These are phyloP conservation scores for Apiospora koreana DNA, from an alignment of 2,329 filamentous ascomycete species.

Conservation along the genomic window DNA sequence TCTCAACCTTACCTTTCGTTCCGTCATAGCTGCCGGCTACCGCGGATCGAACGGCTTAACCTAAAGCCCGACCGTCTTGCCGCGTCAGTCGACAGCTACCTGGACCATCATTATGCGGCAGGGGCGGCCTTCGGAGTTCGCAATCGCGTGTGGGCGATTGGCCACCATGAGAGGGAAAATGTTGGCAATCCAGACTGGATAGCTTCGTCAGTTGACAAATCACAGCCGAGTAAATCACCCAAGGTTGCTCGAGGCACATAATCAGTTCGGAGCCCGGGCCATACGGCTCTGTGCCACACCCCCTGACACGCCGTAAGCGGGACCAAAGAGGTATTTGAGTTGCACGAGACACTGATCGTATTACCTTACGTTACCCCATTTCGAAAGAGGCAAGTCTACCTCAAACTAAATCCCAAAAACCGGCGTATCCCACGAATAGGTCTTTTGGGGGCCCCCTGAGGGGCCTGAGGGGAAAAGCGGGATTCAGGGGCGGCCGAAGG, in stretches of 20 bases:
- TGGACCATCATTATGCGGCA: not conserved
- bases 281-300: slow-evolving; percentile 3
- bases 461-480: not conserved
- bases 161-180: not conserved
- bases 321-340: not conserved
- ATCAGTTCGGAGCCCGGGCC: not conserved
- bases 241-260: not conserved
- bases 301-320: not conserved
- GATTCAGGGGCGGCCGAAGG: not conserved
- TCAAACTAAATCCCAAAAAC: not conserved
- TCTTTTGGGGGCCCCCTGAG: not conserved
- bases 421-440: not conserved
- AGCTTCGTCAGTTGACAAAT: slow-evolving; percentile 5
- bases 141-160: not conserved
- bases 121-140: not conserved
- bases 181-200: not conserved
- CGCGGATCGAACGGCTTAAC: not conserved
- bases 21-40: not conserved
- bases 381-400: not conserved
- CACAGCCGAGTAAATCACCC: not conserved
- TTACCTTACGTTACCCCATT: not conserved
- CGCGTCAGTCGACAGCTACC: not conserved
- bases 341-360: not conserved
- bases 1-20: not conserved
- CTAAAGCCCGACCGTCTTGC: not conserved